Conservation (phyloP, 495 filamentous ascomycete genomes). For the Rusavskia elegans region DNA sequence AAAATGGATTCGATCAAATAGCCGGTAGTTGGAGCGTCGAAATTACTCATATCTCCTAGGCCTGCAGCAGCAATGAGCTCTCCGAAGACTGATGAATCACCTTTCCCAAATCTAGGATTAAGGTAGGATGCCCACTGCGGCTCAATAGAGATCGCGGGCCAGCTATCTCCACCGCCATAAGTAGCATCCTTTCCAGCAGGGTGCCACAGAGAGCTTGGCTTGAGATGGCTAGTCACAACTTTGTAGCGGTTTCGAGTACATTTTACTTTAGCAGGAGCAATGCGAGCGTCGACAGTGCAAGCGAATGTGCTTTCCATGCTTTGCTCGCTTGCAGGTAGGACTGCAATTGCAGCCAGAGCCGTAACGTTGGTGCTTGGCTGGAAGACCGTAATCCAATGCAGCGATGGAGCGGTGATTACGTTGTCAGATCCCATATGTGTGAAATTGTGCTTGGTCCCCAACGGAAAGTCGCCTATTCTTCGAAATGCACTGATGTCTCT, state of each 20-base stretch:
- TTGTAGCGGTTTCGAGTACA: neutral
- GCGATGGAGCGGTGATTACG: neutral
- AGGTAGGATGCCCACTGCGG: neutral
- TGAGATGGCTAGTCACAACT: neutral
- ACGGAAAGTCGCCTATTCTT: too few relatives aligned
- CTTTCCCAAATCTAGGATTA: too few relatives aligned
- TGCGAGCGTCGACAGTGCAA: too few relatives aligned
- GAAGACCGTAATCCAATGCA: neutral
- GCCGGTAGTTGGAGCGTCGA: too few relatives aligned
- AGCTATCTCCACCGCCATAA: neutral
- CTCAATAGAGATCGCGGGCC: neutral
- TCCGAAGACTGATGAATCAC: too few relatives aligned
- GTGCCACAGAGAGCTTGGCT: neutral
- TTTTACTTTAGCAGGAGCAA: neutral
- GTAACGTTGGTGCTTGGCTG: neutral
- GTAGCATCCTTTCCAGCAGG: neutral
- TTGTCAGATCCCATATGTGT: too few relatives aligned
- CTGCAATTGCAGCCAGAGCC: neutral
- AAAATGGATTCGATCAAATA: too few relatives aligned
- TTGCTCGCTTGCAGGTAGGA: neutral
- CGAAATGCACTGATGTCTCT: too few relatives aligned
- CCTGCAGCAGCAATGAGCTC: too few relatives aligned
- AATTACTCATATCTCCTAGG: too few relatives aligned
- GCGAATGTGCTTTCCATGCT: too few relatives aligned
- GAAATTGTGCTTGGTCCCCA: too few relatives aligned